Percentiles rank a stretch among this genome's conserved stretches.
phyloP scores from a whole-genome alignment of 192 early-diverging fungal genomes.

The Umbelopsis vinacea region DNA sequence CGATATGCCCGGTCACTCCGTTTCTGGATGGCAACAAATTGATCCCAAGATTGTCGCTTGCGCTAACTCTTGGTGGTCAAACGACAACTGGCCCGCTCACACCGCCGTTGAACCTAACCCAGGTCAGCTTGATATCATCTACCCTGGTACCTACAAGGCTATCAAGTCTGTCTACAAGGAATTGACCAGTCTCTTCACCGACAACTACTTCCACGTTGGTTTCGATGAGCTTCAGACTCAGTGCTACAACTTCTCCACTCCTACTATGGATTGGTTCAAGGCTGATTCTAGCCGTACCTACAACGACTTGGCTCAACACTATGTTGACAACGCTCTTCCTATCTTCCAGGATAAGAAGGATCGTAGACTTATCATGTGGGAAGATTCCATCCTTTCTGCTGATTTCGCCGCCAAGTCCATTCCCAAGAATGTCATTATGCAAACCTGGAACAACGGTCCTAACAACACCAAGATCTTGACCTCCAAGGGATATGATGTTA shows the following conservation, averaged over 20 bases:
- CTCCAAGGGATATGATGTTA: slow-evolving; percentile 60
- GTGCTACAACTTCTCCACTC: slow-evolving; percentile 64
- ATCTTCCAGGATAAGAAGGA: slow-evolving; percentile 50
- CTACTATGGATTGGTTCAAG: slow-evolving; percentile 38
- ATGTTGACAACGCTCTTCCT: slow-evolving; percentile 57
- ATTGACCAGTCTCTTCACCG: slow-evolving; percentile 61
- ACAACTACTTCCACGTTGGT: slow-evolving; percentile 73
- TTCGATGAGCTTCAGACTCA: slow-evolving; percentile 70
- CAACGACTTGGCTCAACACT: slow-evolving; percentile 50
- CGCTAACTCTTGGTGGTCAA: slow-evolving; percentile 39
- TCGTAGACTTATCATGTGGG: slow-evolving; percentile 66
- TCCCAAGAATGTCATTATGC: slow-evolving; percentile 61
- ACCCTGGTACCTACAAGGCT: slow-evolving; percentile 60
- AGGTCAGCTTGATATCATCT: slow-evolving; percentile 74
- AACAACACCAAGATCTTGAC: slow-evolving; percentile 61
- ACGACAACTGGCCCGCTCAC: slow-evolving; percentile 50
- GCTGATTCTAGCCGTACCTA: slow-evolving; percentile 17
- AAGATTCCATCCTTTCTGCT: slow-evolving; percentile 67
- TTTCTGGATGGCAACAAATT: slow-evolving; percentile 31
- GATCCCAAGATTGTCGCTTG: slow-evolving; percentile 43
- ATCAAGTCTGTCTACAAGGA: slow-evolving; percentile 64
- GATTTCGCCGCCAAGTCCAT: slow-evolving; percentile 39
- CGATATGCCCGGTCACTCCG: slow-evolving; percentile 82
- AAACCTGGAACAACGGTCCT: slow-evolving; percentile 64
- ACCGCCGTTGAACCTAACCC: slow-evolving; percentile 70